Evolutionary conservation across 2,329 filamentous ascomycete species (phyloP), one percentile per base, ranked within the genome.

Genomic region (Clonostachys chloroleuca): DNA sequence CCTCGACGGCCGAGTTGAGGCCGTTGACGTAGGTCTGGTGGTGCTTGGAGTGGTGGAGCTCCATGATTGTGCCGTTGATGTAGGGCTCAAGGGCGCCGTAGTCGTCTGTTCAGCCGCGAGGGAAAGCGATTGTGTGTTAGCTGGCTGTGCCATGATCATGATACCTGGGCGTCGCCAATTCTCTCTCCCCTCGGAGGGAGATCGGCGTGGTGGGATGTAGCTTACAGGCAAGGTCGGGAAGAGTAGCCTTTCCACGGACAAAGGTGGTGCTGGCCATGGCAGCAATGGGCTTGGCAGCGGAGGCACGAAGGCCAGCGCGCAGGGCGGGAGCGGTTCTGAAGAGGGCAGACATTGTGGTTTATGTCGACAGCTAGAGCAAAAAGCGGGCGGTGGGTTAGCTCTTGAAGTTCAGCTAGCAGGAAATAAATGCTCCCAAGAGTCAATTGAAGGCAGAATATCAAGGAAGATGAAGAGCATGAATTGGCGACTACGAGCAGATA

Each of bases 21-120:
- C 86, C 87, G 69, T 84, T 94, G 59, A 96, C 89, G 68, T 96
- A 96, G 61, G 91, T 92, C 71, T 92, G 84, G 77, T 96, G 92
- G 79, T 96, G 91, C 72, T 91, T 92, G 73, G 81, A 85, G 81
- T 96, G 88, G 78, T 96, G 92, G 42, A 95, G 82, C 75, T 95
- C 89, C 92, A 96, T 96, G 75, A 96, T 96, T 73, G 94, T 83
- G 67, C 87, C 87, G 43, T 87, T 92, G 74, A 96, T 83, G 62
- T 77, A 64, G 44, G 82, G 82, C 75, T 99, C 94, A 60, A 99
- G 90, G 45, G 92, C 94, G 65, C 87, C 89, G 70, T 96, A 99
- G 78, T 96, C 94, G 67, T 97, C 92, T 96, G 56, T 4, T 18
- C 4, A 14, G 24, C 14, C 35, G 18, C 18, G 18, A 18, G 18